Evolutionary conservation across 768 basidiomycete genomes (phyloP).

Genomic region (Kwoniella dendrophila): DNA sequence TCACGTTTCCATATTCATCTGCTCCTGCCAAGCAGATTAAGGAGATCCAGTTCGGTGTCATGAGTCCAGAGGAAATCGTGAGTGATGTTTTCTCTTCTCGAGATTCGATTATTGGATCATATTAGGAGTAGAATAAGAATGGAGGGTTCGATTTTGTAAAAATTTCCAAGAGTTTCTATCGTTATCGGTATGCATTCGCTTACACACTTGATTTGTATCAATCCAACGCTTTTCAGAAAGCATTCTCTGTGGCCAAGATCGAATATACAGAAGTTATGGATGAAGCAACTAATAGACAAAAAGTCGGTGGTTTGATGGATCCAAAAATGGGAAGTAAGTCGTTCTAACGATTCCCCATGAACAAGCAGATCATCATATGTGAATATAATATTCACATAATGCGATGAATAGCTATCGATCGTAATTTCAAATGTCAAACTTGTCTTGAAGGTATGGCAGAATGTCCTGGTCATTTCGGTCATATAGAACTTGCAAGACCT

Average conservation of each 20-base stretch:
- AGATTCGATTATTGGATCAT: background rate
- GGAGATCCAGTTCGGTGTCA: constrained; percentile 98
- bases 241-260: constrained; percentile 95
- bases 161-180: background rate
- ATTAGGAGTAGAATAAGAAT: background rate
- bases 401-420: constrained; percentile 54
- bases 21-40: constrained; percentile 93
- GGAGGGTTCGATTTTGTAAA: background rate
- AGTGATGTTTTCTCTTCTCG: constrained; percentile 54
- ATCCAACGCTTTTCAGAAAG: constrained; percentile 69
- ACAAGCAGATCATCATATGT: background rate
- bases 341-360: constrained; percentile 6
- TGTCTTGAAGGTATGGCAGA: constrained; percentile 99
- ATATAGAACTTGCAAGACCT: constrained; percentile 95
- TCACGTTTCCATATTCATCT: constrained; percentile 69
- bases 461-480: constrained; percentile 98
- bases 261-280: constrained; percentile 99
- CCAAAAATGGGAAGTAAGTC: constrained; percentile 82
- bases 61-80: constrained; percentile 98
- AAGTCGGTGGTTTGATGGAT: constrained; percentile 94
- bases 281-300: constrained; percentile 84
- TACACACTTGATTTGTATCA: constrained; percentile 1
- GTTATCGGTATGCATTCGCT: constrained; percentile 7
- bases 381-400: constrained; percentile 18
- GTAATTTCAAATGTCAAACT: constrained; percentile 88